Conservation (phyloP, 2,329 filamentous ascomycete species). For the Paraphoma sp. region DNA sequence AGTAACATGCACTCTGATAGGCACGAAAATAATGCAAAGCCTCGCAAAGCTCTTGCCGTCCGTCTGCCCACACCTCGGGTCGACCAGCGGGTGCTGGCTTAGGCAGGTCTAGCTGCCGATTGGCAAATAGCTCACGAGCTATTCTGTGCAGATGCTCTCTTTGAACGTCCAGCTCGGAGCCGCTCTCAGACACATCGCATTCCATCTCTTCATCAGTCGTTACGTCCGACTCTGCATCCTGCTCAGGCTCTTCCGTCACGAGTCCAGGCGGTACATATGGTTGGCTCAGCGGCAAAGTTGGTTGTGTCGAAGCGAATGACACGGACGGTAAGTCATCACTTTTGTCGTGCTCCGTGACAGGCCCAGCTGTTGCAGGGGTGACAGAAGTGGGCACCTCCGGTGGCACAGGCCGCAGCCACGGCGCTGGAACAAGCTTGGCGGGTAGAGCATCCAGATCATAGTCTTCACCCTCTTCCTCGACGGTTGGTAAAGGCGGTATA, state of each 20-base stretch:
- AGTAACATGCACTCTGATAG: constrained; percentile 67
- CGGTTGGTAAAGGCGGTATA: background rate
- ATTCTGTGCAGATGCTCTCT: constrained; percentile 11
- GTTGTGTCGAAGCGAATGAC: background rate
- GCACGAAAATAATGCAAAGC: constrained; percentile 67
- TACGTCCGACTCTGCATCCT: constrained; percentile 5
- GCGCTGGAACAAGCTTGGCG: background rate
- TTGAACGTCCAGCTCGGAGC: background rate
- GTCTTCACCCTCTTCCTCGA: background rate
- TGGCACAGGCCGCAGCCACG: background rate
- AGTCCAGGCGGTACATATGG: background rate
- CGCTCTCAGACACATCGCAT: background rate
- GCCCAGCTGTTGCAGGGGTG: too few relatives aligned
- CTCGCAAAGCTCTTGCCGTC: constrained; percentile 68
- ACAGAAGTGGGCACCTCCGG: too few relatives aligned
- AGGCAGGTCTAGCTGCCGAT: constrained; percentile 27
- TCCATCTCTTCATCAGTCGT: constrained; percentile 5
- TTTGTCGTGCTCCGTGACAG: too few relatives aligned
- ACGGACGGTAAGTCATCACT: background rate
- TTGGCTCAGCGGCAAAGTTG: background rate
- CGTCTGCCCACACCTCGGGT: constrained; percentile 64
- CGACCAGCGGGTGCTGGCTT: constrained; percentile 42
- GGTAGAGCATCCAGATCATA: background rate
- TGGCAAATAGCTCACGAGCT: constrained; percentile 18
- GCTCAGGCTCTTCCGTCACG: background rate